Conservation (phyloP, 2,329 filamentous ascomycete genomes). For the Hypocreales sp. region DNA sequence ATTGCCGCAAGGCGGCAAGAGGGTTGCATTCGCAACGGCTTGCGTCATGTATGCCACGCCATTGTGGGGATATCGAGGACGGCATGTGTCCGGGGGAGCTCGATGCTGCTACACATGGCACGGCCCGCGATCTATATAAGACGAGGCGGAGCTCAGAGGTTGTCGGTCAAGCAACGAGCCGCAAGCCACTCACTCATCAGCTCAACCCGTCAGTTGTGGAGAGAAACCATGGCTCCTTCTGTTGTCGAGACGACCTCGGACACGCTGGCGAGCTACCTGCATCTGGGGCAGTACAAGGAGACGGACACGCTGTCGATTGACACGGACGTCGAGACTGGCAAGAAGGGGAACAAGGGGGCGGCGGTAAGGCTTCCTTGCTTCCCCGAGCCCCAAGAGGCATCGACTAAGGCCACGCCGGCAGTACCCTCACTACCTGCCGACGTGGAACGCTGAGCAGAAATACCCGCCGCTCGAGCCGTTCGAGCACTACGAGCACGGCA, state of each 20-base stretch:
- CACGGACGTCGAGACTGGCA: constrained; percentile 12
- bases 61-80: too few relatives aligned
- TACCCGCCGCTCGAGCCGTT: constrained; percentile 54
- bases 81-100: too few relatives aligned
- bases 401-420: too few relatives aligned
- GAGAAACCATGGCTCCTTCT: constrained; percentile 9
- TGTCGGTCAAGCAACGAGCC: neutral
- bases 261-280: too few relatives aligned
- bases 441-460: constrained; percentile 49
- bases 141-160: neutral
- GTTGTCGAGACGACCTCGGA: constrained; percentile 6
- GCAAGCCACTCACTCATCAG: too few relatives aligned
- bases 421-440: constrained; percentile 60
- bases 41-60: too few relatives aligned
- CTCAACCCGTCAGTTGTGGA: too few relatives aligned
- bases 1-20: too few relatives aligned
- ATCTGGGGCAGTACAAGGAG: constrained; percentile 15
- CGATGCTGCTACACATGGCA: too few relatives aligned
- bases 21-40: too few relatives aligned
- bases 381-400: neutral
- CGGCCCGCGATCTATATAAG: too few relatives aligned
- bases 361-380: constrained; percentile 8
- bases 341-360: constrained; percentile 11
- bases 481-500: constrained; percentile 60
- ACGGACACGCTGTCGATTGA: constrained; percentile 12